Conservation (phyloP, 2,329 filamentous ascomycete genomes). For the Pseudogymnoascus sp. region DNA sequence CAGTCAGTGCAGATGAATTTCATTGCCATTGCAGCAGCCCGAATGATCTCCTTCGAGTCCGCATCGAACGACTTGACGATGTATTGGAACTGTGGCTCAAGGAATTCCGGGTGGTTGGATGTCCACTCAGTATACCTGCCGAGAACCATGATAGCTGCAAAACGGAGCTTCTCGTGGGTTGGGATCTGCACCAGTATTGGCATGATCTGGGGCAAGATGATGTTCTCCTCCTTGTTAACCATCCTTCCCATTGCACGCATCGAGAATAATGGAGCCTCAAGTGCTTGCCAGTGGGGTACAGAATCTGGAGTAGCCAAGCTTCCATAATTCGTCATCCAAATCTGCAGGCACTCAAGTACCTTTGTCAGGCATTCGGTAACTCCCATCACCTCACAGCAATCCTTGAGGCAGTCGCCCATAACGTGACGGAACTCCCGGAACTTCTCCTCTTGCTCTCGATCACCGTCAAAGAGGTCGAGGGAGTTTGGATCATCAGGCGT, state of each 20-base stretch:
- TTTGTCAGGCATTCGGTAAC: slow-evolving; percentile 86
- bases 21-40: slow-evolving; percentile 86
- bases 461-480: slow-evolving; percentile 84
- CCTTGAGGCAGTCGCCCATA: slow-evolving; percentile 96
- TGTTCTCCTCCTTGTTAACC: slow-evolving; percentile 80
- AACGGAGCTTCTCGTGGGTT: slow-evolving; percentile 93
- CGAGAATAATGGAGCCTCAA: slow-evolving; percentile 90
- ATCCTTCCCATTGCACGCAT: slow-evolving; percentile 94
- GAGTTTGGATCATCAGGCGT: slow-evolving; percentile 62
- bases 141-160: slow-evolving; percentile 95
- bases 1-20: slow-evolving; percentile 97
- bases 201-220: slow-evolving; percentile 84
- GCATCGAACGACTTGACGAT: slow-evolving; percentile 90
- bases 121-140: slow-evolving; percentile 98
- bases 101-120: slow-evolving; percentile 79
- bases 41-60: slow-evolving; percentile 79
- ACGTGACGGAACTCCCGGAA: slow-evolving; percentile 93
- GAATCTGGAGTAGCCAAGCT: slow-evolving; percentile 61
- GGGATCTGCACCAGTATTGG: slow-evolving; percentile 90
- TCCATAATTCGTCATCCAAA: slow-evolving; percentile 80
- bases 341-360: slow-evolving; percentile 73
- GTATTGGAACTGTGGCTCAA: slow-evolving; percentile 89
- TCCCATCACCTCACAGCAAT: slow-evolving; percentile 92
- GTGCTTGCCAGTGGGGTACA: slow-evolving; percentile 91
- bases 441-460: slow-evolving; percentile 91